Percentiles rank a stretch among this genome's conserved stretches.
Evolutionary conservation across 176 grass and related monocot genomes (phyloP).

Genomic region (Oryza meyeriana): DNA sequence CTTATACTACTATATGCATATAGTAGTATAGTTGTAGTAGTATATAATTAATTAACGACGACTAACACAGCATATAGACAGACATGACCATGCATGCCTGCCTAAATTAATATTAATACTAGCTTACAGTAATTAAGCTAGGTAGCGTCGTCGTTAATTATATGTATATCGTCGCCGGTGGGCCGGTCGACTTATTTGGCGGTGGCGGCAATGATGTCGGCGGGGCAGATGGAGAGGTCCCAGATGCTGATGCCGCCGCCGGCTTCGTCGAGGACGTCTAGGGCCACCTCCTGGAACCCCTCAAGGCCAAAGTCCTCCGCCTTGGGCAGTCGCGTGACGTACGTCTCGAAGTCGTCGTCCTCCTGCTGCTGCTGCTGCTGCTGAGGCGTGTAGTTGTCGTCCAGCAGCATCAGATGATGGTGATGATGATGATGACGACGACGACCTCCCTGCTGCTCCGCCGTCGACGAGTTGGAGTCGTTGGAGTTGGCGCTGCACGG

Average conservation of each 20-base stretch:
- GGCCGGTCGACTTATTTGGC: background rate
- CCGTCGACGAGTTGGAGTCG: background rate
- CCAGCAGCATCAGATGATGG: background rate
- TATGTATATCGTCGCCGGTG: too few species aligned
- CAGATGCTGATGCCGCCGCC: constrained; percentile 30
- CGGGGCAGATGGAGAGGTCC: constrained; percentile 10
- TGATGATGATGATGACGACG: too few species aligned
- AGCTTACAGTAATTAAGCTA: too few species aligned
- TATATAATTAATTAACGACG: too few species aligned
- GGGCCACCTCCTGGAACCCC: constrained; percentile 71
- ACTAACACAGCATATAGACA: too few species aligned
- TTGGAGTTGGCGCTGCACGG: constrained; percentile 13
- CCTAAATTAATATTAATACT: too few species aligned
- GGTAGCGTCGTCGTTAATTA: too few species aligned
- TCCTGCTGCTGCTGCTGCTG: background rate
- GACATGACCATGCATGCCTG: too few species aligned
- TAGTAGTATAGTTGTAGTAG: too few species aligned
- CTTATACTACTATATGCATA: too few species aligned
- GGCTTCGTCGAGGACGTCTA: constrained; percentile 57
- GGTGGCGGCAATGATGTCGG: background rate
- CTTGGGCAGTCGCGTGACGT: constrained; percentile 66
- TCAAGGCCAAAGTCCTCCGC: constrained; percentile 86
- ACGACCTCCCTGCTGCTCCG: background rate
- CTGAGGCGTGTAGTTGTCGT: background rate
- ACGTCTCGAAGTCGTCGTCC: constrained; percentile 60